A percentile compares a stretch with the other conserved stretches of the same genome.
These are phyloP conservation scores for Biscogniauxia mediterranea DNA, from an alignment of 2,329 filamentous ascomycete species.

Conservation along the genomic window DNA sequence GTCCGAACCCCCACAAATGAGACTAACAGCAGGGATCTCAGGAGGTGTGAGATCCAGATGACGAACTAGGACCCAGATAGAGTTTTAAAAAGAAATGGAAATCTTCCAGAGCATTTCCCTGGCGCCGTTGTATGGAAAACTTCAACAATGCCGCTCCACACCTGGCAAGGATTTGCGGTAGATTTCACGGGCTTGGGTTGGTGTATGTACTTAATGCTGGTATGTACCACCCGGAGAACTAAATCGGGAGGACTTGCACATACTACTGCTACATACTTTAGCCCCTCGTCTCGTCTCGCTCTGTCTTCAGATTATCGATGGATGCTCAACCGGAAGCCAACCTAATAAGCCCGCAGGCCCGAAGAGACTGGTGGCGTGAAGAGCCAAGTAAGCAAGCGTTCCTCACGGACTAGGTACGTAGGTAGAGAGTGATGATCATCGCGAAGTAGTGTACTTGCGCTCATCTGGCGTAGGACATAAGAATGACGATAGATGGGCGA, in stretches of 20 bases:
- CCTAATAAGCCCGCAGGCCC: not conserved
- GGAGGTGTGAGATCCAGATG: conserved; percentile 23
- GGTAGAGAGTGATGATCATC: conserved; percentile 11
- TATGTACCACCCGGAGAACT: not conserved
- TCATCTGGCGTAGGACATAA: conserved; percentile 11
- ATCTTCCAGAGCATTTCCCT: conserved; percentile 24
- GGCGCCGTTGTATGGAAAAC: conserved; percentile 6
- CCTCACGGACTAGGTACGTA: not conserved
- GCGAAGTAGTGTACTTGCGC: conserved; percentile 10
- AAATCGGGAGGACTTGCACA: conserved; percentile 12
- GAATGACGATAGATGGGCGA: conserved; percentile 21
- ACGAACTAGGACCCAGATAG: conserved; percentile 18
- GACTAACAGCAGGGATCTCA: conserved; percentile 18
- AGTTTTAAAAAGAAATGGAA: conserved; percentile 23
- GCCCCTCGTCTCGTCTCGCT: conserved; percentile 9
- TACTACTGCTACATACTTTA: conserved; percentile 3
- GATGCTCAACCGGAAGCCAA: not conserved
- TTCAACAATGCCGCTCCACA: not conserved
- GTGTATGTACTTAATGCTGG: no score
- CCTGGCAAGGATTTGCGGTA: not conserved
- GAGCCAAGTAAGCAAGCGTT: not conserved
- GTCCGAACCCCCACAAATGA: conserved; percentile 16
- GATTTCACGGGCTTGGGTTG: not conserved
- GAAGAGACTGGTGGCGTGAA: not conserved
- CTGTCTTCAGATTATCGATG: not conserved